A percentile compares a stretch with the other conserved stretches of the same genome.
Conservation (phyloP, 805 yeast genomes). For the Lipomyces yamanashiensis region DNA sequence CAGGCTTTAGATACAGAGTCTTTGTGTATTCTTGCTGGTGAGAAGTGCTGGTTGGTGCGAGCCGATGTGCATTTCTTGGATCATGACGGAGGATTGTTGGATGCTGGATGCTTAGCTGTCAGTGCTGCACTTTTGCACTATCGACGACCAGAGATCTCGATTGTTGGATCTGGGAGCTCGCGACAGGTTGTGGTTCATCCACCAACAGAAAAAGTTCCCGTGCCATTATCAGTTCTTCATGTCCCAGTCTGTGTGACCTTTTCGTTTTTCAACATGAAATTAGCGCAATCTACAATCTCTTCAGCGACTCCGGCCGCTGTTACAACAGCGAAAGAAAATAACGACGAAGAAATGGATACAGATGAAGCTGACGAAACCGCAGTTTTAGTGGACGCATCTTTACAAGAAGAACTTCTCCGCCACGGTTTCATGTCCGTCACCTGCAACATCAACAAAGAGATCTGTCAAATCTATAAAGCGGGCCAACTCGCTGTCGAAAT, state of each 20-base stretch:
- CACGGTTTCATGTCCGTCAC: constrained; percentile 85
- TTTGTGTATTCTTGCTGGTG: constrained; percentile 87
- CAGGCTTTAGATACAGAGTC: constrained; percentile 90
- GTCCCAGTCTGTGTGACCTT: constrained; percentile 89
- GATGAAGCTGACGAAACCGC: constrained; percentile 47
- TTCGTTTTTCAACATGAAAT: constrained; percentile 60
- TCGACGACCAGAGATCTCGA: constrained; percentile 79
- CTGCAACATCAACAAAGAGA: constrained; percentile 83
- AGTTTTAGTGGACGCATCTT: constrained; percentile 69
- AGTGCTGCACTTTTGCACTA: constrained; percentile 84
- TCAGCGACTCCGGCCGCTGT: background rate
- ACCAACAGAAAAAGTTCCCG: constrained; percentile 80
- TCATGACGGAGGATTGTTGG: constrained; percentile 92
- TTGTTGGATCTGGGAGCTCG: constrained; percentile 47
- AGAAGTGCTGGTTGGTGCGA: constrained; percentile 86
- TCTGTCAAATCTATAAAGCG: constrained; percentile 86
- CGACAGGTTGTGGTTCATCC: constrained; percentile 59
- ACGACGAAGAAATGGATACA: constrained; percentile 29
- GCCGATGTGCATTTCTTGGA: constrained; percentile 89
- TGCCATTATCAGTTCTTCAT: constrained; percentile 81
- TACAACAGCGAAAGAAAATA: background rate
- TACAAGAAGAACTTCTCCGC: constrained; percentile 74
- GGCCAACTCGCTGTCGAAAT: constrained; percentile 86
- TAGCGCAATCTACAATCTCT: constrained; percentile 16
- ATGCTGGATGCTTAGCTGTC: constrained; percentile 87